Conservation (phyloP, 129 eudicot genomes). For the Apium graveolens region DNA sequence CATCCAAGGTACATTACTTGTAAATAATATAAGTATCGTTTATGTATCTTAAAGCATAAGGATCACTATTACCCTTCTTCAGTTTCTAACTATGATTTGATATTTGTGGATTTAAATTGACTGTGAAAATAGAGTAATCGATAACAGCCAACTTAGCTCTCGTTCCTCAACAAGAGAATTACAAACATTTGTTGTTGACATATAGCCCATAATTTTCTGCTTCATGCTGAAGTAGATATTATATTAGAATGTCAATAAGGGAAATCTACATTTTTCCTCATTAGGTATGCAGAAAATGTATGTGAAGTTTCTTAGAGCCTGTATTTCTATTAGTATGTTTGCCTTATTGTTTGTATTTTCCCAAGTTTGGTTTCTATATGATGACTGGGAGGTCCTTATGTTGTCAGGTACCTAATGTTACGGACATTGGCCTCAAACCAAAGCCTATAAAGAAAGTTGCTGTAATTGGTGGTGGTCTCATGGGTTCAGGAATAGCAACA, state of each 20-base stretch:
- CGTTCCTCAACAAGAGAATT: not conserved
- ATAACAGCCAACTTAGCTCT: not conserved
- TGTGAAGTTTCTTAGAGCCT: not conserved
- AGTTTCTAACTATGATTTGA: not conserved
- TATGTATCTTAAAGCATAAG: not conserved
- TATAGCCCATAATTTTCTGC: not conserved
- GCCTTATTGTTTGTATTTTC: not conserved
- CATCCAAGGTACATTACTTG: constrained; percentile 60
- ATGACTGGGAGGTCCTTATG: not conserved
- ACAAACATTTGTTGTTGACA: not conserved
- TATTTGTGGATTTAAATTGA: not conserved
- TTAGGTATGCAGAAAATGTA: not conserved
- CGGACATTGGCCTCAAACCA: constrained; percentile 87
- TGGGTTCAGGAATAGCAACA: constrained; percentile 98
- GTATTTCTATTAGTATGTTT: not conserved
- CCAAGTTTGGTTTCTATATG: not conserved
- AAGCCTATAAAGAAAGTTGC: constrained; percentile 80
- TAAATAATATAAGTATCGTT: not conserved
- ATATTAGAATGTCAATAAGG: not conserved
- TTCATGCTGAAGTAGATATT: not conserved
- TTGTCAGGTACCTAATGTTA: constrained; percentile 78
- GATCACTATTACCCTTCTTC: not conserved
- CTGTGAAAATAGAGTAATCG: not conserved
- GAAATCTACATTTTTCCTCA: not conserved
- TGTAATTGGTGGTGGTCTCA: constrained; percentile 93